phyloP scores from a whole-genome alignment of 2,329 filamentous ascomycete genomes.

The Cryphonectria naterciae region DNA sequence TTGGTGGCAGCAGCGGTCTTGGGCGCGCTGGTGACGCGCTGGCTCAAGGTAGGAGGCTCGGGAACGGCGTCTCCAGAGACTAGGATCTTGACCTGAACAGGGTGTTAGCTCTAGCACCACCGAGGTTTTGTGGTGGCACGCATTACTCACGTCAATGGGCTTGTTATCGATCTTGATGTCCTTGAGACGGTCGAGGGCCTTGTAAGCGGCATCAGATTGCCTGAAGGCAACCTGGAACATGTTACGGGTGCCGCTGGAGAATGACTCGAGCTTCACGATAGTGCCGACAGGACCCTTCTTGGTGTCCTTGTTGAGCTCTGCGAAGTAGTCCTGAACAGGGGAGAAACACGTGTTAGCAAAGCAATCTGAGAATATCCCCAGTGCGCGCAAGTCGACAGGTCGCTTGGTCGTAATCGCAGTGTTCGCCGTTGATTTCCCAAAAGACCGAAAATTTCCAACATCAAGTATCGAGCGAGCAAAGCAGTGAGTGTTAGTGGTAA shows the following conservation, averaged over 20 bases:
- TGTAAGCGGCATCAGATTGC: constrained; percentile 79
- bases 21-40: constrained; percentile 77
- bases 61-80: constrained; percentile 72
- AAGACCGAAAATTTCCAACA: constrained; percentile 28
- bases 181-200: constrained; percentile 83
- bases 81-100: constrained; percentile 80
- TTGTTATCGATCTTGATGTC: constrained; percentile 87
- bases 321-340: constrained; percentile 88
- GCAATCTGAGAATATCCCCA: constrained; percentile 51
- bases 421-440: constrained; percentile 20
- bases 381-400: constrained; percentile 32
- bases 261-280: constrained; percentile 88
- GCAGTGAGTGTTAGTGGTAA: constrained; percentile 40
- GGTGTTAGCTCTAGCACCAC: constrained; percentile 24
- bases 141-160: constrained; percentile 77
- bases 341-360: constrained; percentile 69
- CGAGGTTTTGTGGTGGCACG: neutral
- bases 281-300: constrained; percentile 75
- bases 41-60: constrained; percentile 71
- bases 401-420: constrained; percentile 21
- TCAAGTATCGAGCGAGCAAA: constrained; percentile 39
- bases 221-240: constrained; percentile 88
- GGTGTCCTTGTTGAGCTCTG: constrained; percentile 21
- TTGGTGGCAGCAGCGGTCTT: constrained; percentile 82
- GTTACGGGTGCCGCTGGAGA: constrained; percentile 76